These are phyloP conservation scores for Galerina marginata DNA, from an alignment of 768 basidiomycete species.

Conservation along the genomic window DNA sequence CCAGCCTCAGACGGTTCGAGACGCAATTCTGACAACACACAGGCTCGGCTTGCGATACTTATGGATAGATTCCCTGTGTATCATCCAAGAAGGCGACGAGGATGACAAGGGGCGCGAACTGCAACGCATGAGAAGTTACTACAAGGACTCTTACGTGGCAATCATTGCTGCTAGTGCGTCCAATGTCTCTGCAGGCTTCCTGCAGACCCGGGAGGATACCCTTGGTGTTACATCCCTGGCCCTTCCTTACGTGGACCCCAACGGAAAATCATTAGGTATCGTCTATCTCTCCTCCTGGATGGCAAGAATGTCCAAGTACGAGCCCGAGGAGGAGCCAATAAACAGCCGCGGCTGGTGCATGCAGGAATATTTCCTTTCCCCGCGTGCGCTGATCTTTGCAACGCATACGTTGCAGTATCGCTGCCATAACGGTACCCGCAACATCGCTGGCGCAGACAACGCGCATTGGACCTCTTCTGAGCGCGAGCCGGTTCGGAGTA, in stretches of 20 bases:
- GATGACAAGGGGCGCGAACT: conserved; percentile 4
- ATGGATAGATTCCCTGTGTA: conserved; percentile 13
- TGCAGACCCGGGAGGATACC: background rate
- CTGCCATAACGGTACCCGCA: conserved; percentile 6
- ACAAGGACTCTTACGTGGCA: conserved; percentile 8
- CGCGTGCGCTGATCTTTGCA: conserved; percentile 14
- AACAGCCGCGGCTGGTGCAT: conserved; percentile 14
- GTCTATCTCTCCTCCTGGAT: conserved; percentile 1
- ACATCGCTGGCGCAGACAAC: conserved; percentile 6
- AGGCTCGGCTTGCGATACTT: conserved; percentile 9
- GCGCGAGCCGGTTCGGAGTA: background rate
- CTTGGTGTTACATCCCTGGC: background rate
- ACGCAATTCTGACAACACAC: conserved; percentile 11
- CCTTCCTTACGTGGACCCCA: background rate
- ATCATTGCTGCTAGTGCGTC: conserved; percentile 15
- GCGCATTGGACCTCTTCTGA: background rate
- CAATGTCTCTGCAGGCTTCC: conserved; percentile 5
- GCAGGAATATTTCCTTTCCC: conserved; percentile 14
- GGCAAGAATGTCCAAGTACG: conserved; percentile 4
- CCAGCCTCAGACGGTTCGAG: conserved; percentile 3
- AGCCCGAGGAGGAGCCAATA: conserved; percentile 6
- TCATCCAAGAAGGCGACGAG: conserved; percentile 10
- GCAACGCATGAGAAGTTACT: conserved; percentile 3
- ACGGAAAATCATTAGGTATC: background rate
- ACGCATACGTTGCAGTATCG: conserved; percentile 15